Base-by-base conservation (phyloP, 805 yeast genomes). In the Brettanomyces anomalus region DNA sequence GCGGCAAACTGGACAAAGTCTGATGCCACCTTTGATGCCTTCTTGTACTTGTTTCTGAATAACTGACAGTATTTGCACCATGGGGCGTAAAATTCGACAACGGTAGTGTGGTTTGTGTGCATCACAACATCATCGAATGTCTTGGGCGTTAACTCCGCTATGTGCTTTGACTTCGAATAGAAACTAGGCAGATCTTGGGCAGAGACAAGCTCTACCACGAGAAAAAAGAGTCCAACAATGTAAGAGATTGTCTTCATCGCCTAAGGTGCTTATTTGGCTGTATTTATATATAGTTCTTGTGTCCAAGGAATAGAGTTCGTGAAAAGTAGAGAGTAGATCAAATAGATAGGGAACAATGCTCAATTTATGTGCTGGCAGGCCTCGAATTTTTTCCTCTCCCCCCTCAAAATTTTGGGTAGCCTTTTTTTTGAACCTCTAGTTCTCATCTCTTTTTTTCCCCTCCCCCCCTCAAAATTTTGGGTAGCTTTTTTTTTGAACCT, bases 41-140 rank as follows among this genome's bases (percentile, higher is more conserved):
- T 80, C 39, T 68, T 66, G 60, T 70, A 82, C 2, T 76, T 77
- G 3, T 83, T 80, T 45, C 78, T 75, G 40, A 90, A 66, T 44
- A 77, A 72, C 53, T 79, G 73, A 64, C 98, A 90, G 62, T 90
- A 87, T 4, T 97, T 96, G 67, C 98, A 90, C 97, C 97, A 89
- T 33, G 97, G 96, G 4, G 97, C 97, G 61, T 83, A 89, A 62
- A 89, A 89, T 65, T 88, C 88, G 18, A 87, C 88, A 16, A 88
- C 64, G 2, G 95, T 64, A 2, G 95, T 83, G 53, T 86, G 83
- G 57, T 87, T 87, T 3, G 94, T 70, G 18, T 68, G 61, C 36
- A 77, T 68, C 3, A 89, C 77, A 39, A 80, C 82, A 43, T 74
- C 72, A 47, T 81, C 77, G 56, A 88, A 88, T 42, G 68, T 79